Base-by-base conservation (phyloP, 2,329 filamentous ascomycete genomes). In the Hirsutella thompsonii region DNA sequence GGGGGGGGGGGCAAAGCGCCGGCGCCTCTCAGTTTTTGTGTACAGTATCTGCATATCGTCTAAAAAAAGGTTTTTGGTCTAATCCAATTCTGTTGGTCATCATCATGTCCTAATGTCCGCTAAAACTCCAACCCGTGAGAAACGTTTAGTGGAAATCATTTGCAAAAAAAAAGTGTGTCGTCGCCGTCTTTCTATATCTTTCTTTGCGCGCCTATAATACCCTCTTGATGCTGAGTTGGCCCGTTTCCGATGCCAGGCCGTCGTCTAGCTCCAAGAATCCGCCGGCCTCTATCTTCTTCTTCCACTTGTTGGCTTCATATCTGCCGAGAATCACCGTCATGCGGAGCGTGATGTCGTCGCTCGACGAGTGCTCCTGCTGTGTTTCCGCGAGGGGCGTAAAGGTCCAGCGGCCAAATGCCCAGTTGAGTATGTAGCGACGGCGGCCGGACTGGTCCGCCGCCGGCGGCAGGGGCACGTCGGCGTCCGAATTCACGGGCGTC, bases 401-500 rank as follows among this genome's bases (percentile, higher is more conserved):
- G 0, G 79, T 94, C 90, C 92, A 98, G 23, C 92, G 74, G 1
- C 88, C 88, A 63, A 98, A 98, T 0, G 92, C 92, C 92, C 92
- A 98, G 59, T 98, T 98, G 44, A 98, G 72, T 36, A 98, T 94
- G 56, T 92, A 95, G 42, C 84, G 70, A 2, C 54, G 23, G 23
- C 11, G 57, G 2, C 46, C 45, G 3, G 61, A 51, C 37, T 54
- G 52, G 4, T 58, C 49, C 8, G 52, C 53, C 5, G 57, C 49
- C 8, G 52, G 54, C 5, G 57, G 55, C 26, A 60, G 53, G 8
- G 58, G 55, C 0, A 57, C 51, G 32, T 72, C 67, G 20, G 68
- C 64, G 42, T 75, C 72, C 1, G 76, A 78, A 51, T 68, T 68
- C 16, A 50, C 49, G 8, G 76, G 66, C 0, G 62, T 52, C 0